These are phyloP conservation scores for Zymoseptoria crescenta DNA, from an alignment of 2,329 filamentous ascomycete genomes.

Conservation along the genomic window DNA sequence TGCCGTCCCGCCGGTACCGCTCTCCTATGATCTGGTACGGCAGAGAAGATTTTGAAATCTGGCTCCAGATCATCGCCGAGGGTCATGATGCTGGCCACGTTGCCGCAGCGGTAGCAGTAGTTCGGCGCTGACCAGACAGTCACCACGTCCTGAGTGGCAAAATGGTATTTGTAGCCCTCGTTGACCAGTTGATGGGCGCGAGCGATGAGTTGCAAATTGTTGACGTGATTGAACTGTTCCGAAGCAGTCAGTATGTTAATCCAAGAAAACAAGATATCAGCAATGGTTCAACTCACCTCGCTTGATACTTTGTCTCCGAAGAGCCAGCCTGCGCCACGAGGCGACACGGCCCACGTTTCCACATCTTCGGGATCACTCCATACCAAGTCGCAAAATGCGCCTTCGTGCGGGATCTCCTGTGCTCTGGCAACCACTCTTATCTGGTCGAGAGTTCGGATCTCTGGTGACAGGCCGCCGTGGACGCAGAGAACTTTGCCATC, in stretches of 20 bases:
- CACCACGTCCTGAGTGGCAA: slow-evolving; percentile 87
- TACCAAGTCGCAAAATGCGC: slow-evolving; percentile 68
- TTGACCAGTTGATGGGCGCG: slow-evolving; percentile 69
- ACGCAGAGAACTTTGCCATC: slow-evolving; percentile 68
- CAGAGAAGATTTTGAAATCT: slow-evolving; percentile 86
- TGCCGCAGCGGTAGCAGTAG: slow-evolving; percentile 93
- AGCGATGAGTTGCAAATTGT: slow-evolving; percentile 62
- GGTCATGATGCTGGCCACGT: slow-evolving; percentile 82
- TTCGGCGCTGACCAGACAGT: slow-evolving; percentile 85
- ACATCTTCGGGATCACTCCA: slow-evolving; percentile 68
- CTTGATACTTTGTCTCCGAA: slow-evolving; percentile 66
- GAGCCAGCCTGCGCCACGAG: slow-evolving; percentile 58
- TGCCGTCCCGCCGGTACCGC: slow-evolving; percentile 62
- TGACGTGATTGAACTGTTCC: slow-evolving; percentile 62
- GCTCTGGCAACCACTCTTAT: slow-evolving; percentile 66
- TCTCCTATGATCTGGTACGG: slow-evolving; percentile 77
- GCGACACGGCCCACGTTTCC: slow-evolving; percentile 60
- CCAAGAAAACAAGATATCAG: no score
- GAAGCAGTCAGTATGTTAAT: not conserved
- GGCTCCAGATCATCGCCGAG: slow-evolving; percentile 59
- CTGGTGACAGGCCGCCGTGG: slow-evolving; percentile 63
- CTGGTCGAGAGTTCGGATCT: slow-evolving; percentile 67
- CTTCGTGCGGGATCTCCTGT: slow-evolving; percentile 70
- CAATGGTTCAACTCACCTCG: slow-evolving; percentile 37
- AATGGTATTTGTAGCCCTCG: slow-evolving; percentile 85